A percentile compares a stretch with the other conserved stretches of the same genome.
Conservation (phyloP, 371 early-diverging fungal species). For the Rhizopus stolonifer region DNA sequence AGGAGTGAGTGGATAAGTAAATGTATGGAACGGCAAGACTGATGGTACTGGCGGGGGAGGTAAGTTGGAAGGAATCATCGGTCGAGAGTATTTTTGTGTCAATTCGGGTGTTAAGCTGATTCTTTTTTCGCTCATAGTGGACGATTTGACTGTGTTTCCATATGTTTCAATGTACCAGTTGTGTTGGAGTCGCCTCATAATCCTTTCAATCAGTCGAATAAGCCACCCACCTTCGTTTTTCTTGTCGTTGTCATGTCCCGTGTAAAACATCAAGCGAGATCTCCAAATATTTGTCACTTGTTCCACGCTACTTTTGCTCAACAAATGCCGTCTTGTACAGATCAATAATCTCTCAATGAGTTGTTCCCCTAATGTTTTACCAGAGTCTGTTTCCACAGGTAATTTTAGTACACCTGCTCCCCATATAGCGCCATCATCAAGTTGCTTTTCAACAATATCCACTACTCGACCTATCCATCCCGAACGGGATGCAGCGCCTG, state of each 20-base stretch:
- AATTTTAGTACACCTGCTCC: conserved; percentile 48
- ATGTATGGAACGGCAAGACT: conserved; percentile 92
- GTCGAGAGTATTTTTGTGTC: conserved; percentile 54
- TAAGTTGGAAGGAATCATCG: conserved; percentile 58
- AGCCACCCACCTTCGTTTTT: conserved; percentile 80
- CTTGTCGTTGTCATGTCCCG: conserved; percentile 20
- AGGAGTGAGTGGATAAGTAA: conserved; percentile 83
- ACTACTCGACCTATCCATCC: conserved; percentile 84
- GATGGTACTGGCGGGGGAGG: conserved; percentile 76
- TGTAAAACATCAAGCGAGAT: conserved; percentile 26
- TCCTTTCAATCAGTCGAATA: conserved; percentile 65
- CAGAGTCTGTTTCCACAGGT: background rate
- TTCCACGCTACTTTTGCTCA: background rate
- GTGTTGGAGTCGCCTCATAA: conserved; percentile 62
- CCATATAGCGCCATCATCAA: conserved; percentile 66
- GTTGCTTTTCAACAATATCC: conserved; percentile 77
- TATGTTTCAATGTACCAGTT: conserved; percentile 63
- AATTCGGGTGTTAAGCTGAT: conserved; percentile 30
- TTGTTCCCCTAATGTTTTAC: conserved; percentile 28
- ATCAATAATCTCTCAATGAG: conserved; percentile 33
- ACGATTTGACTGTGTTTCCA: conserved; percentile 5
- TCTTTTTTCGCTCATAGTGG: background rate
- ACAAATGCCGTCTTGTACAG: conserved; percentile 5
- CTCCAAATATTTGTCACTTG: conserved; percentile 28
- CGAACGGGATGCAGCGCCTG: conserved; percentile 26